Percentiles rank a stretch among this genome's conserved stretches.
phyloP scores from a whole-genome alignment of 2,329 filamentous ascomycete genomes.

The Sporothrix pallida region DNA sequence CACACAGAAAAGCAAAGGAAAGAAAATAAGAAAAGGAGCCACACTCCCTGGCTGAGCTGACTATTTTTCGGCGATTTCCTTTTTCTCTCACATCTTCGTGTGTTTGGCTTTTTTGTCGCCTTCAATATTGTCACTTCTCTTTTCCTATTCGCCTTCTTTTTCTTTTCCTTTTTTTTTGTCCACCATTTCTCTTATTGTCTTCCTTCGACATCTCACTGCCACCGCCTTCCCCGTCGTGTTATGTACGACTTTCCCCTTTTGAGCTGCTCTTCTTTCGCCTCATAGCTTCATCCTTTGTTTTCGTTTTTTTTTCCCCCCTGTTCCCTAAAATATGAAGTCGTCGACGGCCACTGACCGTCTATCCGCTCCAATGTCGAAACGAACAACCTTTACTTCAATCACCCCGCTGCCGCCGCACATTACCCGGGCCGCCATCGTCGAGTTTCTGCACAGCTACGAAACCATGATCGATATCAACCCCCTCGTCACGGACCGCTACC shows the following conservation, averaged over 20 bases:
- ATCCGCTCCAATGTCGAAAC: slow-evolving; percentile 64
- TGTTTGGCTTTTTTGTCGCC: neutral
- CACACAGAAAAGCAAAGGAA: neutral
- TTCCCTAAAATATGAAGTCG: slow-evolving; percentile 35
- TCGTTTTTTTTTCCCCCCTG: neutral
- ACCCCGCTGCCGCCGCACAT: slow-evolving; percentile 76
- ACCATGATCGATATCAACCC: slow-evolving; percentile 91
- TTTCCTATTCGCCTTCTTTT: neutral
- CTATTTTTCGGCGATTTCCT: neutral
- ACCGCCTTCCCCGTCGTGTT: neutral
- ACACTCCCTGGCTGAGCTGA: slow-evolving; percentile 3
- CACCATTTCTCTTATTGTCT: neutral
- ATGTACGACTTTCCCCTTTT: neutral
- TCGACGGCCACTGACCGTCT: slow-evolving; percentile 8
- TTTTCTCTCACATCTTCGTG: neutral
- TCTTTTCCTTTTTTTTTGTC: neutral
- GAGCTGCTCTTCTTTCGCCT: neutral
- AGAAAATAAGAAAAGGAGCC: neutral
- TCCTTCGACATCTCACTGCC: neutral
- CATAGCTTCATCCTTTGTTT: neutral
- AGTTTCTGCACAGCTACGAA: slow-evolving; percentile 76
- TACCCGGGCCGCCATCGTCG: slow-evolving; percentile 71
- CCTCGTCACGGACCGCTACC: slow-evolving; percentile 73
- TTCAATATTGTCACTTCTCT: neutral
- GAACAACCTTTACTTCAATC: slow-evolving; percentile 75